Evolutionary conservation across 116 monocot species (phyloP).

Genomic region (Phalaenopsis hybrid): DNA sequence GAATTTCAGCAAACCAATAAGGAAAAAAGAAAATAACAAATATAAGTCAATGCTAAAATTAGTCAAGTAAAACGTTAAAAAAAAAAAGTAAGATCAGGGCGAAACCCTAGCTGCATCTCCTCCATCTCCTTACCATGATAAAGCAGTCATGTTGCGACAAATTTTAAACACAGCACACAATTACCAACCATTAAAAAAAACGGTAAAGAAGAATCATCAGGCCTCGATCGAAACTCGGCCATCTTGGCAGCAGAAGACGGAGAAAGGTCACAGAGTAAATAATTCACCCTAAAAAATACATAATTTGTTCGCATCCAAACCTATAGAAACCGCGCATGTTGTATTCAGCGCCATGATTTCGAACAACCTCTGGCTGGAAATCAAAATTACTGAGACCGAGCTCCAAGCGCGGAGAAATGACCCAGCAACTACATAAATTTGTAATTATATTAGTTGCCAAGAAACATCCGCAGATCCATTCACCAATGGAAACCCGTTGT

Average conservation of each 20-base stretch:
- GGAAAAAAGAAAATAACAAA: background rate
- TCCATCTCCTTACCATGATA: background rate
- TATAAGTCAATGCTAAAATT: background rate
- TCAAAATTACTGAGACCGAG: background rate
- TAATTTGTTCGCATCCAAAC: background rate
- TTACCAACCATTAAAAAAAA: too few relatives aligned
- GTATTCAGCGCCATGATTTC: constrained; percentile 5
- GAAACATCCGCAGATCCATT: too few relatives aligned
- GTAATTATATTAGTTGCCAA: too few relatives aligned
- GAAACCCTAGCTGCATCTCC: background rate
- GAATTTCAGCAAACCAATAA: background rate
- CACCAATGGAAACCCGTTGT: too few relatives aligned
- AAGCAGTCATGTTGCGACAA: background rate
- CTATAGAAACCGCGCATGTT: constrained; percentile 5
- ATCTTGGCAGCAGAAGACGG: background rate
- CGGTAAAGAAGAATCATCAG: background rate
- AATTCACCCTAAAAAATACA: background rate
- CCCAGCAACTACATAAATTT: background rate
- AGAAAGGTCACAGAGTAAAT: background rate
- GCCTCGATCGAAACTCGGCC: background rate
- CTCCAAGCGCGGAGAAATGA: background rate
- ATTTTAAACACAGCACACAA: background rate
- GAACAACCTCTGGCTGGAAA: background rate
- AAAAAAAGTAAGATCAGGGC: background rate
- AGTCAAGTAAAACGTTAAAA: background rate